A percentile compares a stretch with the other conserved stretches of the same genome.
Evolutionary conservation across 1,284 basidiomycete genomes (phyloP).

Genomic region (Heterobasidion annosum): DNA sequence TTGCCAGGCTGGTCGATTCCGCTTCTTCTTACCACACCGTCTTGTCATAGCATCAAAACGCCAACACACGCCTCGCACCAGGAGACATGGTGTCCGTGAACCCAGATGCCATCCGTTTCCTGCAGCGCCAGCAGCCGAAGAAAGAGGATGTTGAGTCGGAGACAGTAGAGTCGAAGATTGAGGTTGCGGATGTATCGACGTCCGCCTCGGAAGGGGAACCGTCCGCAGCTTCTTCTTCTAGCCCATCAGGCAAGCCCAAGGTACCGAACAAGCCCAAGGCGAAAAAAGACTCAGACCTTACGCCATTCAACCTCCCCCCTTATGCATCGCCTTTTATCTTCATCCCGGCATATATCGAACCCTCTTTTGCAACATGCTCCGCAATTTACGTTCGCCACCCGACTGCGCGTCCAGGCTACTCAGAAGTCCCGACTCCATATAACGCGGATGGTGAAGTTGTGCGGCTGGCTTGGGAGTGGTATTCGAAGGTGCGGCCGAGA

Average conservation of each 20-base stretch:
- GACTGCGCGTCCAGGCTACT: conserved; percentile 86
- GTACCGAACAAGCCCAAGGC: neutral
- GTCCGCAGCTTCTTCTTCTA: neutral
- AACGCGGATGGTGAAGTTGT: conserved; percentile 89
- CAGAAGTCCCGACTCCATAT: conserved; percentile 90
- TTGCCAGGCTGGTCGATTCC: neutral
- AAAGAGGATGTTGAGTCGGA: conserved; percentile 5
- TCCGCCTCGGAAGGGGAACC: conserved; percentile 1
- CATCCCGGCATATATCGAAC: conserved; percentile 92
- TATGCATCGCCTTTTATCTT: conserved; percentile 92
- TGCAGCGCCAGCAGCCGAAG: conserved; percentile 29
- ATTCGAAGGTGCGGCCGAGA: conserved; percentile 62
- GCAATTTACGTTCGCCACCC: conserved; percentile 93
- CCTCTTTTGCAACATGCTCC: conserved; percentile 87
- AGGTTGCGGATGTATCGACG: neutral
- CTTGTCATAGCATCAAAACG: conserved; percentile 61
- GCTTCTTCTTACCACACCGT: neutral
- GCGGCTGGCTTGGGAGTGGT: conserved; percentile 90
- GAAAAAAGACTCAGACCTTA: conserved; percentile 24
- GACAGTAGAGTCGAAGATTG: conserved; percentile 1
- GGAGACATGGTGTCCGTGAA: conserved; percentile 93
- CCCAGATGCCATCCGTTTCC: conserved; percentile 73
- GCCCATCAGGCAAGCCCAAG: neutral
- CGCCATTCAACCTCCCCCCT: conserved; percentile 81
- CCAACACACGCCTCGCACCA: conserved; percentile 87